Evolutionary conservation across 768 basidiomycete species (phyloP).

Genomic region (Candolleomyces efflorescens): DNA sequence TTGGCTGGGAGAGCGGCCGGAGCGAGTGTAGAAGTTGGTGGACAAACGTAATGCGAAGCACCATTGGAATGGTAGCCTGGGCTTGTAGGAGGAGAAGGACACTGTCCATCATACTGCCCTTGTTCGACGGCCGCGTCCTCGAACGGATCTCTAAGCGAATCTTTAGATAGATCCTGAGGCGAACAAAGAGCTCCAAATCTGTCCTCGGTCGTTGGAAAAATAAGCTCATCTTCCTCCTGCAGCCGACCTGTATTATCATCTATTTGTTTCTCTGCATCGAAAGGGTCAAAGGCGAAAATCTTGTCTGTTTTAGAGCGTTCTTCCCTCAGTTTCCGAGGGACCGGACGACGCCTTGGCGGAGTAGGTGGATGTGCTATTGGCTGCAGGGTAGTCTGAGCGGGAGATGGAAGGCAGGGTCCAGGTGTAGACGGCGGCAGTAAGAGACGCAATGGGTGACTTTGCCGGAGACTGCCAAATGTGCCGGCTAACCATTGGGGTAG

Average conservation of each 20-base stretch:
- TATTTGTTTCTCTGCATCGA: neutral
- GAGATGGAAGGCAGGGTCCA: neutral
- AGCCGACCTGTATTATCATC: too few species aligned
- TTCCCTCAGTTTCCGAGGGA: neutral
- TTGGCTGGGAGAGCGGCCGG: neutral
- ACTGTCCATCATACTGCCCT: too few species aligned
- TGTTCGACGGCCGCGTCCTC: too few species aligned
- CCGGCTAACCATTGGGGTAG: conserved; percentile 55
- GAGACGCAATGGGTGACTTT: conserved; percentile 43
- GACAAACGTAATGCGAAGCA: too few species aligned
- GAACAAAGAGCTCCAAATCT: too few species aligned
- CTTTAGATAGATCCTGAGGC: too few species aligned
- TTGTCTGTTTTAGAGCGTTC: conserved; percentile 3
- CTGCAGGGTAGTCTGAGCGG: neutral
- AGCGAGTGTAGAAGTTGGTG: neutral
- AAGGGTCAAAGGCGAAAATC: conserved; percentile 19
- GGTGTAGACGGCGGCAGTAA: conserved; percentile 26
- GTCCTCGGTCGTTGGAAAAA: too few species aligned
- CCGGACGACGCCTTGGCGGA: neutral
- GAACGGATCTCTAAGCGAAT: too few species aligned
- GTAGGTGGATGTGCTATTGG: neutral
- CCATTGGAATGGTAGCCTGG: too few species aligned
- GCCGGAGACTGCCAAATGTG: conserved; percentile 45
- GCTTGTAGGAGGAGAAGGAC: too few species aligned
- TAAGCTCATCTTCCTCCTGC: too few species aligned